phyloP scores from a whole-genome alignment of 345 rosid genomes.

The Brassica carinata region DNA sequence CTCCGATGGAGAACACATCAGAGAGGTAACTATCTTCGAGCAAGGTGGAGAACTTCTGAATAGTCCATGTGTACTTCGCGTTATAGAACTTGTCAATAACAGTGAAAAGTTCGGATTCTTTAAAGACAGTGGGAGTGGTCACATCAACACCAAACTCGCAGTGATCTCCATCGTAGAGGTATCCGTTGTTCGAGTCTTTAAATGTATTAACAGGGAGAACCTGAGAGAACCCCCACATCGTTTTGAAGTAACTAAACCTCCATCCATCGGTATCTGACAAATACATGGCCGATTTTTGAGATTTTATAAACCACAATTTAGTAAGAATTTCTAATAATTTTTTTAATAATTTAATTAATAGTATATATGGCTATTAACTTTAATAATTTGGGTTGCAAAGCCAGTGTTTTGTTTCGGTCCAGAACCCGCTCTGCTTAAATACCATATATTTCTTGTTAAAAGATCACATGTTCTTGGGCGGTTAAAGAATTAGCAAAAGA shows the following conservation, averaged over 20 bases:
- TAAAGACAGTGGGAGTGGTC: neutral
- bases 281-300: neutral
- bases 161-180: neutral
- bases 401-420: neutral
- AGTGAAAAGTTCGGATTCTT: neutral
- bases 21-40: neutral
- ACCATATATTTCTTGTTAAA: neutral
- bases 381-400: neutral
- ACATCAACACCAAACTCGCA: neutral
- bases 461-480: neutral
- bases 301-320: neutral
- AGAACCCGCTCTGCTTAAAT: neutral
- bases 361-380: neutral
- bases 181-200: neutral
- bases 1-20: conserved; percentile 12
- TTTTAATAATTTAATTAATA: no score
- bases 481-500: neutral
- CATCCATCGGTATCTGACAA: neutral
- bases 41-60: conserved; percentile 6
- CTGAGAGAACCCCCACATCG: neutral
- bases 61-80: conserved; percentile 1
- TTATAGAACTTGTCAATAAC: neutral
- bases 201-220: neutral
- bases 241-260: neutral
- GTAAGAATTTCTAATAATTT: neutral